Evolutionary conservation across 345 rosid genomes (phyloP), one percentile per base, ranked within the genome.

Genomic region (Gynandropsis gynandra): DNA sequence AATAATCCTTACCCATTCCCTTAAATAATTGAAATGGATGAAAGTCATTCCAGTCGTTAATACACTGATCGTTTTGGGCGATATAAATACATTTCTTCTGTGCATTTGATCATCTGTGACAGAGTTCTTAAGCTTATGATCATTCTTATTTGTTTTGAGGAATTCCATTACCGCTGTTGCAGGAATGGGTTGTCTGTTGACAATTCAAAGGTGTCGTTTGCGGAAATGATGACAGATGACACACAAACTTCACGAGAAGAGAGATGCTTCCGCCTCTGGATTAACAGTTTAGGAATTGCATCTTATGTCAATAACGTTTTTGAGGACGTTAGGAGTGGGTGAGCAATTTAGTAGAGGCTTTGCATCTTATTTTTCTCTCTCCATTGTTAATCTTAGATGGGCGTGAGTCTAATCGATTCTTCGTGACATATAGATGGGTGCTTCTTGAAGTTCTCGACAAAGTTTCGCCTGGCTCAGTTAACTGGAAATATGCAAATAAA

Each of bases 191-290:
- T 92, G 62, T 53, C 89, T 4, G 68, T 46, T 41, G 94, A 85
- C 47, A 80, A 41, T 74, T 59, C 60, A 44, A 92, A 85, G 64
- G 54, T 74, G 32, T 70, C 93, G 47, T 85, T 76, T 54, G 90
- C 98, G 48, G 98, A 87, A 73, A 92, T 92, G 98, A 87, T 92
- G 96, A 81, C 88, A 5, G 98, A 92, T 68, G 98, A 92, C 73
- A 77, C 63, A 11, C 71, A 92, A 73, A 87, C 98, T 58, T 92
- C 98, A 48, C 74, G 90, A 21, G 98, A 87, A 72, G 98, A 87
- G 77, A 80, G 97, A 74, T 92, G 98, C 73, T 92, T 87, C 79
- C 88, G 97, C 15, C 70, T 92, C 50, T 92, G 98, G 97, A 92
- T 92, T 47, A 92, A 92, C 71, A 92, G 97, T 78, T 86, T 87